These are phyloP conservation scores for Paraconiothyrium brasiliense DNA, from an alignment of 2,329 filamentous ascomycete genomes.

Conservation along the genomic window DNA sequence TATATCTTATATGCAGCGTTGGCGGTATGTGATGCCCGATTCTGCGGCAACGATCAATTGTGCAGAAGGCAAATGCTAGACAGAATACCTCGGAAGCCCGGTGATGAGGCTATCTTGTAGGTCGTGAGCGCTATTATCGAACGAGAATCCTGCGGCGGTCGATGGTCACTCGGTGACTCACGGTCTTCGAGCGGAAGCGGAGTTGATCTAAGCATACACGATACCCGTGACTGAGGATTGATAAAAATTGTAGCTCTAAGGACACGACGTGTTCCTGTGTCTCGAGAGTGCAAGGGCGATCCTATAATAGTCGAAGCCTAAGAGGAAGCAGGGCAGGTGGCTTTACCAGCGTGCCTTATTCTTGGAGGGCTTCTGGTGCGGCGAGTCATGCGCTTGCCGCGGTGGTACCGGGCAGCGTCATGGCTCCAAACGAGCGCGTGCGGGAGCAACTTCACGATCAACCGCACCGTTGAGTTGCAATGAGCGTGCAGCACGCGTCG, in stretches of 20 bases:
- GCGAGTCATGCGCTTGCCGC: constrained; percentile 36
- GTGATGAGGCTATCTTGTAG: background rate
- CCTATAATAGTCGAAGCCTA: background rate
- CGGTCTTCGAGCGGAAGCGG: background rate
- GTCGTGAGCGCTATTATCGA: constrained; percentile 1
- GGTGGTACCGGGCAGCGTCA: constrained; percentile 35
- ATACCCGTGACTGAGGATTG: background rate
- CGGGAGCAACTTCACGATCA: constrained; percentile 15
- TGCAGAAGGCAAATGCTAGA: background rate
- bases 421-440: constrained; percentile 20
- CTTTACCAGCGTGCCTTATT: background rate
- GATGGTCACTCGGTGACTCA: constrained; percentile 9
- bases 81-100: background rate
- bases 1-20: background rate
- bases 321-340: background rate
- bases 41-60: background rate
- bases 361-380: background rate
- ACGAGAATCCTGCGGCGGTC: background rate
- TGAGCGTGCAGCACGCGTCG: constrained; percentile 24
- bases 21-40: background rate
- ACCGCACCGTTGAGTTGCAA: constrained; percentile 7
- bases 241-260: background rate
- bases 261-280: background rate
- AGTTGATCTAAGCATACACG: background rate
- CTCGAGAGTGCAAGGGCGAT: background rate